Conservation (phyloP, 257 asterid species). For the Jaltomata sinuosa region DNA sequence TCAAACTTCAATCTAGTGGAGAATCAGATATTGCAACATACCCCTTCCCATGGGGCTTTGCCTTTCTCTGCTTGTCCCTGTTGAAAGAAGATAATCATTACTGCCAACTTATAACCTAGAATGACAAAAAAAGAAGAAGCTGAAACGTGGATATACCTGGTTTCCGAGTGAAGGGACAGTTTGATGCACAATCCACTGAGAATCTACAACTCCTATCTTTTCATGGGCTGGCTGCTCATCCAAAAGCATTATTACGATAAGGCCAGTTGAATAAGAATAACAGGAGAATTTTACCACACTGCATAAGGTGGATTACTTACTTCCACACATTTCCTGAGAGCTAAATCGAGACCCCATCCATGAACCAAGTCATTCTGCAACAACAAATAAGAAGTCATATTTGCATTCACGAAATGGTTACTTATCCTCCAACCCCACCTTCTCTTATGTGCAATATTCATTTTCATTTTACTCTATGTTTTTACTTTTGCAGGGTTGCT, state of each 20-base stretch:
- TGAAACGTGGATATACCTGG: slow-evolving; percentile 38
- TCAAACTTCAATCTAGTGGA: neutral
- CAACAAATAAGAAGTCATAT: slow-evolving; percentile 1
- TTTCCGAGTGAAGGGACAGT: slow-evolving; percentile 84
- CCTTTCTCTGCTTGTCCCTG: slow-evolving; percentile 76
- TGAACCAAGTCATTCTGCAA: slow-evolving; percentile 90
- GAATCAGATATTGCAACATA: slow-evolving; percentile 12
- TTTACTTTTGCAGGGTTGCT: neutral
- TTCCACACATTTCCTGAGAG: slow-evolving; percentile 84
- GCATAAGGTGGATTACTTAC: slow-evolving; percentile 16
- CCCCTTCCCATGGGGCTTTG: slow-evolving; percentile 98
- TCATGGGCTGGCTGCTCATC: slow-evolving; percentile 73
- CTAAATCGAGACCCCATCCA: slow-evolving; percentile 98
- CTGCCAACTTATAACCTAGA: neutral
- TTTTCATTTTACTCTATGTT: neutral
- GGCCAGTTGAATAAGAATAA: neutral
- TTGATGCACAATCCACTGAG: slow-evolving; percentile 91
- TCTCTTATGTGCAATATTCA: neutral
- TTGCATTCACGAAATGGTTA: neutral
- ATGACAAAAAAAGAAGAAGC: neutral
- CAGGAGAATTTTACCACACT: neutral
- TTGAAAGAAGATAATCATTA: neutral
- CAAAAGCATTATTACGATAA: neutral
- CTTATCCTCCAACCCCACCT: neutral
- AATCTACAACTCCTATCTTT: slow-evolving; percentile 85